A percentile compares a stretch with the other conserved stretches of the same genome.
Evolutionary conservation across 257 asterid species (phyloP).

Genomic region (Orobanche coerulescens): DNA sequence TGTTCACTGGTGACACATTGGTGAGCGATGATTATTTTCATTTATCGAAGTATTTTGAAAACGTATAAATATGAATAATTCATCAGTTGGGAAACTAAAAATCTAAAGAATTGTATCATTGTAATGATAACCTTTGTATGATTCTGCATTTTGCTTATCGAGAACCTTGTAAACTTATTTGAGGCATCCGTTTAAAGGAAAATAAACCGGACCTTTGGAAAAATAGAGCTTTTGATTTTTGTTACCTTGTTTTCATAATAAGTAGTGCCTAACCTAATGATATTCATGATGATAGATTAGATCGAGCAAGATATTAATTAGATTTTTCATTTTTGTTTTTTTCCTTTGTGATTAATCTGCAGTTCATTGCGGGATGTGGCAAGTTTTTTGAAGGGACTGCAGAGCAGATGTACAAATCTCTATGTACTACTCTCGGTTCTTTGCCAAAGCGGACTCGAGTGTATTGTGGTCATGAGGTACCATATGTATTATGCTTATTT

Average conservation of each 20-base stretch:
- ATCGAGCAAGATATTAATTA: neutral
- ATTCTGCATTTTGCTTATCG: neutral
- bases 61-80: neutral
- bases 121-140: neutral
- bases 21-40: slow-evolving; percentile 38
- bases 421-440: slow-evolving; percentile 76
- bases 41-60: neutral
- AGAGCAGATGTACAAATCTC: slow-evolving; percentile 86
- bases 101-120: neutral
- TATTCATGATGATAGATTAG: too few relatives aligned
- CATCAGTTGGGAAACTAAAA: slow-evolving; percentile 1
- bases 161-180: neutral
- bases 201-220: neutral
- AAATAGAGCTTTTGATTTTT: slow-evolving; percentile 3
- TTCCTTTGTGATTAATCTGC: slow-evolving; percentile 16
- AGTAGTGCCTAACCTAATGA: neutral
- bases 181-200: neutral
- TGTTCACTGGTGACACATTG: slow-evolving; percentile 95
- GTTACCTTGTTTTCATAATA: neutral
- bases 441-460: slow-evolving; percentile 87
- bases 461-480: slow-evolving; percentile 95
- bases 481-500: neutral
- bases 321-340: neutral
- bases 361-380: slow-evolving; percentile 95
- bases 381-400: slow-evolving; percentile 95